Conservation (phyloP, 2,329 filamentous ascomycete genomes). For the Colletotrichum lentis region DNA sequence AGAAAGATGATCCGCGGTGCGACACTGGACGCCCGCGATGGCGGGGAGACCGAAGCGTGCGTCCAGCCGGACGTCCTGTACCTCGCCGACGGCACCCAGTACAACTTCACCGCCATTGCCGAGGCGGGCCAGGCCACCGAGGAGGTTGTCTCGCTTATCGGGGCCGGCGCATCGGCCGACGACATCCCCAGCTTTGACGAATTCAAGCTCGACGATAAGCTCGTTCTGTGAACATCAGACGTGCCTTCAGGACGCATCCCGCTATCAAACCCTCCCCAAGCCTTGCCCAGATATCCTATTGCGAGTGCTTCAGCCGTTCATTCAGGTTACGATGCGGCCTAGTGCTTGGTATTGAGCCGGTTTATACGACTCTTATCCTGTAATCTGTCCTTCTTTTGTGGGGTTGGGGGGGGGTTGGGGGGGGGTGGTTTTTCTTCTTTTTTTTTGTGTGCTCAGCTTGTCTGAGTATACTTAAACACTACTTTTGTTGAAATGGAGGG, state of each 20-base stretch:
- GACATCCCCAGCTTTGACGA: slow-evolving; percentile 7
- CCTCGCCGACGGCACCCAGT: slow-evolving; percentile 31
- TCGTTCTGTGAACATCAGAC: slow-evolving; percentile 24
- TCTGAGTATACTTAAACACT: slow-evolving; percentile 12
- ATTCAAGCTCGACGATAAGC: slow-evolving; percentile 25
- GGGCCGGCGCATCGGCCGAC: slow-evolving; percentile 16
- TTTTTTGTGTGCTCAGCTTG: slow-evolving; percentile 11
- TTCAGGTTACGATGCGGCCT: neutral
- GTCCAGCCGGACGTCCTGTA: slow-evolving; percentile 30
- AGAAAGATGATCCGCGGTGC: slow-evolving; percentile 25
- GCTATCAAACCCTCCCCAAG: slow-evolving; percentile 5
- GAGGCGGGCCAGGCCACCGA: slow-evolving; percentile 22
- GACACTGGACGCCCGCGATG: slow-evolving; percentile 24
- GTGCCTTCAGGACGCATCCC: slow-evolving; percentile 10
- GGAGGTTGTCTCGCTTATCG: slow-evolving; percentile 6
- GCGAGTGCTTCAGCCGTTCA: slow-evolving; percentile 9
- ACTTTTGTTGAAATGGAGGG: too few species aligned
- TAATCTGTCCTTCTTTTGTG: neutral
- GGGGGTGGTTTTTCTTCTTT: neutral
- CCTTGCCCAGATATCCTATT: slow-evolving; percentile 6
- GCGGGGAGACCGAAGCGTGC: slow-evolving; percentile 11
- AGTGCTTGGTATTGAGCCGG: neutral
- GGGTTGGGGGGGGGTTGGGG: too few species aligned
- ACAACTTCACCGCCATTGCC: slow-evolving; percentile 31
- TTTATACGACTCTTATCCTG: slow-evolving; percentile 5